These are phyloP conservation scores for Exophiala mesophila DNA, from an alignment of 2,329 filamentous ascomycete species.

Conservation along the genomic window DNA sequence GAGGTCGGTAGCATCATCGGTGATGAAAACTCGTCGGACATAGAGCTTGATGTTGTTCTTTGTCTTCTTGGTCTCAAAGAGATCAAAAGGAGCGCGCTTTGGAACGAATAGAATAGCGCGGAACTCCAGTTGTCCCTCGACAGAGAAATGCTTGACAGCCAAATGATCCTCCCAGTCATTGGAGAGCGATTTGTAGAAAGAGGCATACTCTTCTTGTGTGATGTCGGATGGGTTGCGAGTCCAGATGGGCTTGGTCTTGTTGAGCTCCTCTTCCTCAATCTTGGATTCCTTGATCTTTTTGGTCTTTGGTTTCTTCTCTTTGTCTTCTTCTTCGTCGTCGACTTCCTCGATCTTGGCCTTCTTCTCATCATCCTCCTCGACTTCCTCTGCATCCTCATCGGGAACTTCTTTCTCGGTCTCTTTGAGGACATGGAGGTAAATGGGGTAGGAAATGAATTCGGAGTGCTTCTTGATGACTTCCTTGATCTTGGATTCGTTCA, in stretches of 20 bases:
- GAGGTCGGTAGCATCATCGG: slow-evolving; percentile 96
- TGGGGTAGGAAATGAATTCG: slow-evolving; percentile 99
- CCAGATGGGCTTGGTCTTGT: slow-evolving; percentile 99
- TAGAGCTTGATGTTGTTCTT: slow-evolving; percentile 99
- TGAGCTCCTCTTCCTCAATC: slow-evolving; percentile 98
- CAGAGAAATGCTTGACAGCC: slow-evolving; percentile 99
- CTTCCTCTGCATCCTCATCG: slow-evolving; percentile 83
- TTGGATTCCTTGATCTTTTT: slow-evolving; percentile 99
- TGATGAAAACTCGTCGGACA: slow-evolving; percentile 99
- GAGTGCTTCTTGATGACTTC: slow-evolving; percentile 99
- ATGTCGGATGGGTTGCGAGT: slow-evolving; percentile 97
- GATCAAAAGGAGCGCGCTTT: slow-evolving; percentile 98
- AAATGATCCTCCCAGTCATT: slow-evolving; percentile 99
- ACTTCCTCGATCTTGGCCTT: slow-evolving; percentile 95
- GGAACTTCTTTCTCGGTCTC: slow-evolving; percentile 99
- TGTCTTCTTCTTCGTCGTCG: slow-evolving; percentile 73
- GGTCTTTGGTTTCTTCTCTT: slow-evolving; percentile 93
- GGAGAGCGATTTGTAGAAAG: slow-evolving; percentile 99
- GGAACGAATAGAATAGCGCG: slow-evolving; percentile 98
- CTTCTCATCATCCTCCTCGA: slow-evolving; percentile 74
- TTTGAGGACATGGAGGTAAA: slow-evolving; percentile 99
- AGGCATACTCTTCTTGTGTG: slow-evolving; percentile 89
- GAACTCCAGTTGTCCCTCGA: slow-evolving; percentile 99
- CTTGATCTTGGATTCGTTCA: slow-evolving; percentile 99
- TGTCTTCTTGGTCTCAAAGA: slow-evolving; percentile 99